Base-by-base conservation (phyloP, 23 red algal genomes). In the Chondrus crispus region DNA sequence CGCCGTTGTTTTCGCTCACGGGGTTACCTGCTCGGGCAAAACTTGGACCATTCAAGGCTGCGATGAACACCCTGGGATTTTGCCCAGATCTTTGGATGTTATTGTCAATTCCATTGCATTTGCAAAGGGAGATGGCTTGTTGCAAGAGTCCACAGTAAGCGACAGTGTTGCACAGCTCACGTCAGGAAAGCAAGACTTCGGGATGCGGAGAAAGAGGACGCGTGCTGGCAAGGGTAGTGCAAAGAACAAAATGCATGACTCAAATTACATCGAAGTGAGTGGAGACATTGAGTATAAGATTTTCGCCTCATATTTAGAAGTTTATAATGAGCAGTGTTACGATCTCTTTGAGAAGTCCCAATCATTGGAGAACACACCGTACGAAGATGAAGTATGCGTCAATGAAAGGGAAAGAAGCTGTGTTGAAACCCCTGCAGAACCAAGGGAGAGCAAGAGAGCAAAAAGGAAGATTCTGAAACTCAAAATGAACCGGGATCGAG, bases 1-100 rank as follows among this genome's bases (percentile, higher is more conserved):
- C 71, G 97, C 79, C 11, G 90, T 95, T 37, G 93, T 99, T 2
- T 93, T 99, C 38, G 97, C 97, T 45, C 96, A 99, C 62, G 97
- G 97, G 2, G 87, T 92, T 20, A 99, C 93, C 30, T 85, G 87
- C 32, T 94, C 93, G 4, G 97, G 97, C 20, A 99, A 99, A 91
- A 99, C 93, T 9, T 93, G 90, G 83, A 99, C 97, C 16, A 96
- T 99, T 80, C 80, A 86, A 48, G 91, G 91, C 46, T 55, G 69
- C 53, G 51, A 71, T 29, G 64, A 49, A 19, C 63, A 93, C 40
- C 85, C 85, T 4, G 97, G 97, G 43, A 79, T 99, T 47, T 79
- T 96, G 52, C 85, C 78, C 60, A 89, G 97, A 30, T 91, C 94
- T 16, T 64, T 99, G 48, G 97, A 95, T 50, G 97, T 95, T 57